Evolutionary conservation across 768 basidiomycete genomes (phyloP).

Genomic region (Tephrocybe sp.): DNA sequence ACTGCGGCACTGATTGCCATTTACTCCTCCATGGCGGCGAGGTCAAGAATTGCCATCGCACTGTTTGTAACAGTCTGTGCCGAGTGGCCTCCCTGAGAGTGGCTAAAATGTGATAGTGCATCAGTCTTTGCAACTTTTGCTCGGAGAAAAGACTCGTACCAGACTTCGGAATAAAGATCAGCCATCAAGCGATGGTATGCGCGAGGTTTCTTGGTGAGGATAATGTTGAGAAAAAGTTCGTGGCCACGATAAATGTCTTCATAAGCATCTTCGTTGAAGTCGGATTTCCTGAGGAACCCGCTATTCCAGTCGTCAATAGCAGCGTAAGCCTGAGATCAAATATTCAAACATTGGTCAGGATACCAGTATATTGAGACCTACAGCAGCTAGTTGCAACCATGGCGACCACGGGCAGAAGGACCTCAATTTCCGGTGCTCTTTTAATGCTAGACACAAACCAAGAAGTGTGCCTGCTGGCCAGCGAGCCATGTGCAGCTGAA

Average conservation of each 20-base stretch:
- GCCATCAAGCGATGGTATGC: slow-evolving; percentile 10
- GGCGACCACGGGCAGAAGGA: neutral
- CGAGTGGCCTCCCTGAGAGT: neutral
- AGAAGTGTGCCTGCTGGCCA: neutral
- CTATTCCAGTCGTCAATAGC: slow-evolving; percentile 1
- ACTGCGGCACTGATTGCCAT: too few species aligned
- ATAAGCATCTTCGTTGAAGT: slow-evolving; percentile 8
- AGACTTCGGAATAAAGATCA: slow-evolving; percentile 4
- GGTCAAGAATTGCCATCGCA: too few species aligned
- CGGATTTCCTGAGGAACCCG: neutral
- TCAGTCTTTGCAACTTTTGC: neutral
- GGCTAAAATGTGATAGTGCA: neutral
- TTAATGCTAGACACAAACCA: neutral
- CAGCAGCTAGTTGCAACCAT: slow-evolving; percentile 6
- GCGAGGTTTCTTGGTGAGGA: neutral
- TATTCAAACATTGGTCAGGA: too few species aligned
- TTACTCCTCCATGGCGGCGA: too few species aligned
- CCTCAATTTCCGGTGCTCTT: neutral
- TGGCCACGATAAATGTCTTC: slow-evolving; percentile 9
- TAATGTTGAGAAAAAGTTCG: neutral
- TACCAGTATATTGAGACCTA: neutral
- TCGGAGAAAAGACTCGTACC: neutral
- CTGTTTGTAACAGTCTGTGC: slow-evolving; percentile 1
- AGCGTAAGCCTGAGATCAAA: slow-evolving; percentile 1
- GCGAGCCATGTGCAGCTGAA: neutral